Conservation (phyloP, 768 basidiomycete genomes). For the Erythrobasidium yunnanense region DNA sequence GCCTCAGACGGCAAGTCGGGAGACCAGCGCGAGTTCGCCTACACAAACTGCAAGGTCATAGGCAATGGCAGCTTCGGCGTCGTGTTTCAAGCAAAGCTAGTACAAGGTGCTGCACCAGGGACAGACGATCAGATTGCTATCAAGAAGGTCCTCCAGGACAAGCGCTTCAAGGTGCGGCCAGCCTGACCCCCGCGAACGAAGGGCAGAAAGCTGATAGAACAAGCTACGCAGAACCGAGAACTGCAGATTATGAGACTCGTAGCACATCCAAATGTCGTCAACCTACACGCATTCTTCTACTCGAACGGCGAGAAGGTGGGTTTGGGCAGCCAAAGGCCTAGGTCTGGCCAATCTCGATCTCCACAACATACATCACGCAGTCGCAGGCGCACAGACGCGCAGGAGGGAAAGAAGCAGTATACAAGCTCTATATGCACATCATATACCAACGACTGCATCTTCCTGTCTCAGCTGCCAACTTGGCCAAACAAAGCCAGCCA, state of each 20-base stretch:
- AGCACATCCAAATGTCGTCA: slow-evolving; percentile 81
- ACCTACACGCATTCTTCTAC: slow-evolving; percentile 96
- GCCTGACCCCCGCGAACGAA: background rate
- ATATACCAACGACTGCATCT: no score
- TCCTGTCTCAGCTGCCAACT: no score
- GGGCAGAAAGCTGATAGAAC: no score
- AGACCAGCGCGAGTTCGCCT: slow-evolving; percentile 73
- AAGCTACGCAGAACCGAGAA: slow-evolving; percentile 90
- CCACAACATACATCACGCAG: no score
- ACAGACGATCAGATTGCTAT: slow-evolving; percentile 80
- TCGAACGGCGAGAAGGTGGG: slow-evolving; percentile 96
- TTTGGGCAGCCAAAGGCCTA: slow-evolving; percentile 7
- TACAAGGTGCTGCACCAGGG: slow-evolving; percentile 42
- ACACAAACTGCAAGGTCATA: slow-evolving; percentile 95
- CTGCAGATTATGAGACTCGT: slow-evolving; percentile 97
- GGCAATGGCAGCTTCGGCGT: slow-evolving; percentile 99
- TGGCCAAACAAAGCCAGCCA: no score
- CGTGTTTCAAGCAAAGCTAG: slow-evolving; percentile 52
- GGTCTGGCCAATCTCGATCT: no score
- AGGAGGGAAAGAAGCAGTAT: no score
- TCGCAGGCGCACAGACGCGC: no score
- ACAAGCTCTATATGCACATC: no score
- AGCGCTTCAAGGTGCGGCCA: slow-evolving; percentile 91
- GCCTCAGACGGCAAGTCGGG: slow-evolving; percentile 91
- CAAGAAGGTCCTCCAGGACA: slow-evolving; percentile 99